These are phyloP conservation scores for Betula pendula DNA, from an alignment of 306 rosid species.

Conservation along the genomic window DNA sequence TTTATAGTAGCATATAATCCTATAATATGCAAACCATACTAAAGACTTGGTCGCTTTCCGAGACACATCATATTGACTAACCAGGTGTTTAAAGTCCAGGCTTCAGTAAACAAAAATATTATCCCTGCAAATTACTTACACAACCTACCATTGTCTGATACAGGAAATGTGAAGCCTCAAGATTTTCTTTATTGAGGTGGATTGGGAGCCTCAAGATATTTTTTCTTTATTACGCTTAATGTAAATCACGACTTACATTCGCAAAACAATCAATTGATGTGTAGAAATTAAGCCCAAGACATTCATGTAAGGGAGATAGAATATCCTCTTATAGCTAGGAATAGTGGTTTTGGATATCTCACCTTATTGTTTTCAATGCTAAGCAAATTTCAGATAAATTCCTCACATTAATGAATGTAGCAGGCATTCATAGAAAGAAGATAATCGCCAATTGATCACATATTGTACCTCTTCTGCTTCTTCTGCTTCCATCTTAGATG, in stretches of 20 bases:
- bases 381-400: background rate
- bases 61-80: too few relatives aligned
- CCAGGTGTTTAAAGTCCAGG: too few relatives aligned
- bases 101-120: background rate
- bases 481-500: background rate
- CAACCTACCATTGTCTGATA: background rate
- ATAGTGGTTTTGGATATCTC: background rate
- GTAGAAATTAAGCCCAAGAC: background rate
- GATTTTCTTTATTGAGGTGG: background rate
- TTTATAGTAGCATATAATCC: background rate
- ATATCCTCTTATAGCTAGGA: background rate
- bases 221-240: background rate
- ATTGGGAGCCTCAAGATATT: background rate
- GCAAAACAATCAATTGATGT: background rate
- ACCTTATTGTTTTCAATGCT: background rate
- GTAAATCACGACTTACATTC: background rate
- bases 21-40: too few relatives aligned
- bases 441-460: background rate
- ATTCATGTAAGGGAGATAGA: background rate
- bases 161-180: background rate
- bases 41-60: too few relatives aligned
- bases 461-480: background rate
- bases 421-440: background rate
- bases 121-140: background rate
- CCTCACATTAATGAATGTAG: background rate